phyloP scores from a whole-genome alignment of 1,284 basidiomycete genomes.

The Paramarasmius palmivorus region DNA sequence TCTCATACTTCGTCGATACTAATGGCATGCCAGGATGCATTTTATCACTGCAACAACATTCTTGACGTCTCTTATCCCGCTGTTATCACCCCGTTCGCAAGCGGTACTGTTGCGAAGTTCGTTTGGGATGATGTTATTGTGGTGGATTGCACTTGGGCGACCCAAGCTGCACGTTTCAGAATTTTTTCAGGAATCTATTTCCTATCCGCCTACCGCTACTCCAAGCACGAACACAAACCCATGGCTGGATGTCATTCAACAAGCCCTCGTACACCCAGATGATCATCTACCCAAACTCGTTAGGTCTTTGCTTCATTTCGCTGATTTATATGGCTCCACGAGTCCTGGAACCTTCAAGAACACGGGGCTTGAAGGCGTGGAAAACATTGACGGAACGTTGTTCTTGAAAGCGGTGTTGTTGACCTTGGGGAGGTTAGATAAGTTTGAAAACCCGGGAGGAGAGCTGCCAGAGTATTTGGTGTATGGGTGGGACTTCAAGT shows the following conservation, averaged over 20 bases:
- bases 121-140: neutral
- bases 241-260: neutral
- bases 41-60: neutral
- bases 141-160: conserved; percentile 11
- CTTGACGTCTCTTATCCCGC: neutral
- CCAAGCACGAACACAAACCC: neutral
- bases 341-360: neutral
- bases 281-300: neutral
- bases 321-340: neutral
- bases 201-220: neutral
- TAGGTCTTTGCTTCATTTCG: neutral
- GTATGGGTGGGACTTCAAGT: too few relatives aligned
- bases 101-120: neutral
- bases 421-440: too few relatives aligned
- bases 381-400: too few relatives aligned
- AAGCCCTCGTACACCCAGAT: neutral
- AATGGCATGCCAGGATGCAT: neutral
- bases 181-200: neutral
- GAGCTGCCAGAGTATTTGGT: too few relatives aligned
- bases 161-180: neutral
- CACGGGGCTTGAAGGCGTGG: neutral
- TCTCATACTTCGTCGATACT: neutral
- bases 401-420: too few relatives aligned
- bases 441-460: too few relatives aligned
- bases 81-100: neutral